Percentiles rank a stretch among this genome's conserved stretches.
These are phyloP conservation scores for Dryadomyces sulphureus DNA, from an alignment of 2,329 filamentous ascomycete genomes.

Conservation along the genomic window DNA sequence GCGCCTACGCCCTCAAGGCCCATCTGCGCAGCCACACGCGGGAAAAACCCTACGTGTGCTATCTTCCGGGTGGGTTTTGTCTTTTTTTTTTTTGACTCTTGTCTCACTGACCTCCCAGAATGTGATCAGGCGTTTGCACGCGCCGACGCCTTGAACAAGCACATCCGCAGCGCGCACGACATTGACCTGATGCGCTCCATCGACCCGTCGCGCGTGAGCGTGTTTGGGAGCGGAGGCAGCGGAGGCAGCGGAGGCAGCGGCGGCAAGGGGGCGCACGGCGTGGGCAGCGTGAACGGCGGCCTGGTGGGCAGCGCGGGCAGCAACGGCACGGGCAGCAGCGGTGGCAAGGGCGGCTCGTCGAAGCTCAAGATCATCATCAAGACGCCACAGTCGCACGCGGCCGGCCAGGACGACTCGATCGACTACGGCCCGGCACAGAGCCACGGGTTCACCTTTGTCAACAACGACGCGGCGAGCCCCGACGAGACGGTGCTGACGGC, in stretches of 20 bases:
- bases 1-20: conserved; percentile 87
- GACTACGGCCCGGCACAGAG: conserved; percentile 23
- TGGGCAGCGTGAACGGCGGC: not conserved
- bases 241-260: conserved; percentile 2
- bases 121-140: conserved; percentile 94
- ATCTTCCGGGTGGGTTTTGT: conserved; percentile 58
- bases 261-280: not conserved
- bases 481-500: conserved; percentile 39
- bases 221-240: conserved; percentile 21
- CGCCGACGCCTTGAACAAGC: conserved; percentile 89
- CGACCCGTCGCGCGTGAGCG: conserved; percentile 58
- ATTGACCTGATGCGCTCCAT: conserved; percentile 80
- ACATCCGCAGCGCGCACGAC: conserved; percentile 97
- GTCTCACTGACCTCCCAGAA: conserved; percentile 39
- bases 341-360: conserved; percentile 20
- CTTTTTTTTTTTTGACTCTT: not conserved
- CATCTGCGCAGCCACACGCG: conserved; percentile 97
- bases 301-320: not conserved
- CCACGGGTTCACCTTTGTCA: conserved; percentile 26
- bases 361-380: conserved; percentile 52
- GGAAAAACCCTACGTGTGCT: conserved; percentile 97
- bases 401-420: conserved; percentile 37
- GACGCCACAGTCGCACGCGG: conserved; percentile 40
- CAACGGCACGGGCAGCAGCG: not conserved
- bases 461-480: conserved; percentile 26